Conservation (phyloP, 306 rosid genomes). For the Sicyos baderoa region DNA sequence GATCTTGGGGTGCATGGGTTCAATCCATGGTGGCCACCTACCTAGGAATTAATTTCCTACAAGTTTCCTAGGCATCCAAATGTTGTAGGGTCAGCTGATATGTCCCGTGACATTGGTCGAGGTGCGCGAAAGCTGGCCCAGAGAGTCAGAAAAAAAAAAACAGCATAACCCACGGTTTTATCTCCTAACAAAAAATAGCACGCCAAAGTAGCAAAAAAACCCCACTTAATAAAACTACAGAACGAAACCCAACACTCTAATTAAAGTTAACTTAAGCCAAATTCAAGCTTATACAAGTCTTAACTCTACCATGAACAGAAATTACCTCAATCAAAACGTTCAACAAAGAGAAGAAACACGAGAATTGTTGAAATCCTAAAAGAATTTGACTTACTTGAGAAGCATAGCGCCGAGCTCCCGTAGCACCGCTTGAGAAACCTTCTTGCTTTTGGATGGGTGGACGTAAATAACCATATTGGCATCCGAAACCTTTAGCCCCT, state of each 20-base stretch:
- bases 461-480: constrained; percentile 42
- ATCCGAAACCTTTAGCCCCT: constrained; percentile 65
- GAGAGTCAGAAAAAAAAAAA: too few species aligned
- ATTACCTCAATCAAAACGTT: background rate
- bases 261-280: background rate
- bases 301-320: background rate
- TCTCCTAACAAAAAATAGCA: constrained; percentile 5
- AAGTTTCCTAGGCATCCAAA: too few species aligned
- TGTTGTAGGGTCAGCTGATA: too few species aligned
- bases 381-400: constrained; percentile 35
- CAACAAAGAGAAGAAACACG: background rate
- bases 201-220: background rate
- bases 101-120: too few species aligned
- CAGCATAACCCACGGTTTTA: background rate
- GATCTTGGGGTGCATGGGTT: too few species aligned
- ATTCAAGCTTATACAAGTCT: background rate
- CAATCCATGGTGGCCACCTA: too few species aligned
- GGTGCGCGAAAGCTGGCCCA: too few species aligned
- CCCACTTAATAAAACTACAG: background rate
- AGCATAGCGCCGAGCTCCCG: constrained; percentile 66
- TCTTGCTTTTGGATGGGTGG: constrained; percentile 50
- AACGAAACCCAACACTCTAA: background rate
- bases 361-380: too few species aligned
- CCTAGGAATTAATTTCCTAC: too few species aligned
- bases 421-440: constrained; percentile 47